Conservation (phyloP, 208 protist genomes). For the Trypanosoma cruzi region DNA sequence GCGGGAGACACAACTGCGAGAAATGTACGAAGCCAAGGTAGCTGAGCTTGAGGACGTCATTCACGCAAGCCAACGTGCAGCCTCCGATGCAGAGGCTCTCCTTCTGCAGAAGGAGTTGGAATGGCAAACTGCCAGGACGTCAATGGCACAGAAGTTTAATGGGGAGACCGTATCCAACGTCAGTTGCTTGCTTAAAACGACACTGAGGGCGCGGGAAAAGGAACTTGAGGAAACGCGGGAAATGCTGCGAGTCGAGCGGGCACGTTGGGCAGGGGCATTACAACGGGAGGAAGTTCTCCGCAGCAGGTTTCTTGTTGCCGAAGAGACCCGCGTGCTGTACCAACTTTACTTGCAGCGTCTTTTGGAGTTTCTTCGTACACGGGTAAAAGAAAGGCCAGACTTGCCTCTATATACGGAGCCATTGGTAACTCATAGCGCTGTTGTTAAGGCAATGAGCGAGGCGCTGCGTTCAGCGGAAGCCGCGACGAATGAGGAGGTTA, state of each 20-base stretch:
- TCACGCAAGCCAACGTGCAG: background rate
- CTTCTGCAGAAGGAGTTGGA: conserved; percentile 5
- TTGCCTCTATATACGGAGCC: background rate
- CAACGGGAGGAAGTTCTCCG: conserved; percentile 27
- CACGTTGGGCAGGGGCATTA: background rate
- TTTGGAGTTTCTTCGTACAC: conserved; percentile 13
- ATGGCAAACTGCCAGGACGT: background rate
- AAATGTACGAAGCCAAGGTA: background rate
- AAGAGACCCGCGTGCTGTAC: conserved; percentile 19
- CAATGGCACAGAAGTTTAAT: background rate
- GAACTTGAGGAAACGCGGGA: conserved; percentile 13
- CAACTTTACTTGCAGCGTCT: conserved; percentile 20
- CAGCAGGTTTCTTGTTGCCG: conserved; percentile 17
- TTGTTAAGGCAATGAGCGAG: conserved; percentile 5
- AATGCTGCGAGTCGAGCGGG: conserved; percentile 17
- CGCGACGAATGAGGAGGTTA: background rate
- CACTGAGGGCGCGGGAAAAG: conserved; percentile 14
- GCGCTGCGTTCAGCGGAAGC: conserved; percentile 1
- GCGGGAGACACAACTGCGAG: background rate
- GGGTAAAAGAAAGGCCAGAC: background rate
- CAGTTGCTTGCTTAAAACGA: conserved; percentile 4
- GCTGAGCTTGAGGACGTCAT: conserved; percentile 1
- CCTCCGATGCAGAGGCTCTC: background rate
- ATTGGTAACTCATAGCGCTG: conserved; percentile 14
- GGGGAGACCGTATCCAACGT: background rate